Conservation (phyloP, 257 asterid species). For the Solanum medicagineum region DNA sequence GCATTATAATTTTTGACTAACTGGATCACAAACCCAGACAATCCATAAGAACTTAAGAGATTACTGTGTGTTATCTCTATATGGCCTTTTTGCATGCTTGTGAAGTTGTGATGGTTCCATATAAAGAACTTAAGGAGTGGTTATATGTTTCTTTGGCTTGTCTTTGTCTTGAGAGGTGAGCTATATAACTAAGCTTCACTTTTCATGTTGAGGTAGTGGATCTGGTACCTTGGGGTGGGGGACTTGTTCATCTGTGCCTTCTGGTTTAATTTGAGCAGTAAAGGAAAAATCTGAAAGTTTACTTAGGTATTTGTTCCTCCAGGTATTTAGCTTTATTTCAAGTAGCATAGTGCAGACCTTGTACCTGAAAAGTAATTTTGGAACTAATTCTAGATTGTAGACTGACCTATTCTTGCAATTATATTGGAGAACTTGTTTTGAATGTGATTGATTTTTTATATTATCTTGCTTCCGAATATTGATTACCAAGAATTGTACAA, state of each 20-base stretch:
- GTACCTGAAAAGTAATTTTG: background rate
- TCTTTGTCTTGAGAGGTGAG: background rate
- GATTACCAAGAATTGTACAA: background rate
- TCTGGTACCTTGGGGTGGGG: background rate
- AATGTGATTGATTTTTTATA: background rate
- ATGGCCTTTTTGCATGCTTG: background rate
- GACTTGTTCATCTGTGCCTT: background rate
- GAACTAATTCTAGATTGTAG: background rate
- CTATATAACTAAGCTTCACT: background rate
- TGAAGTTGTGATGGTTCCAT: background rate
- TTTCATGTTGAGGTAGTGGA: background rate
- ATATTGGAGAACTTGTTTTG: background rate
- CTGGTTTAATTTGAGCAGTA: background rate
- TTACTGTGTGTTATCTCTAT: background rate
- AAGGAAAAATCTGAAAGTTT: background rate
- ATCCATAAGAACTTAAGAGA: background rate
- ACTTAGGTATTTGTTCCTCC: background rate
- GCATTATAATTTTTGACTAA: background rate
- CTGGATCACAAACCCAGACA: background rate
- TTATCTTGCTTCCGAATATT: background rate
- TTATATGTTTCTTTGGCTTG: background rate
- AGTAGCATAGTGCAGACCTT: background rate
- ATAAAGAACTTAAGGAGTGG: background rate
- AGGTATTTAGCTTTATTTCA: background rate
- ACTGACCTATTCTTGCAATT: background rate